These are phyloP conservation scores for Proliferodiscus dingleyae DNA, from an alignment of 2,329 filamentous ascomycete species.

Conservation along the genomic window DNA sequence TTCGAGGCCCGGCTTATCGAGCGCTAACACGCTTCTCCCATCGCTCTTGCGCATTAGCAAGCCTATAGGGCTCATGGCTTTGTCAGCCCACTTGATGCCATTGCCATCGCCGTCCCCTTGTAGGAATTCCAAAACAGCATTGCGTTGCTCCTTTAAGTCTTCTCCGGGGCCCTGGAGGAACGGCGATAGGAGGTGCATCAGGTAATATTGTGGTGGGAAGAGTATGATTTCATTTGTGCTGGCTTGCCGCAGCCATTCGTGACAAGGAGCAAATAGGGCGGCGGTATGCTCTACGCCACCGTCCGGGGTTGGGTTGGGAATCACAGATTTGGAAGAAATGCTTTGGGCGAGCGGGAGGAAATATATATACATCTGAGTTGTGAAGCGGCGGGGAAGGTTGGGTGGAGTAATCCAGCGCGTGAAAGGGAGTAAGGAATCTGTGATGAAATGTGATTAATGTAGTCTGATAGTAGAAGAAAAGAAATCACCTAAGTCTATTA, in stretches of 20 bases:
- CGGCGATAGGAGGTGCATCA: slow-evolving; percentile 54
- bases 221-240: slow-evolving; percentile 66
- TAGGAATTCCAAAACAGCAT: slow-evolving; percentile 51
- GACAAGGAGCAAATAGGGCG: slow-evolving; percentile 68
- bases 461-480: background rate
- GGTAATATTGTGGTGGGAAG: slow-evolving; percentile 84
- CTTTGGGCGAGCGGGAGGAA: slow-evolving; percentile 58
- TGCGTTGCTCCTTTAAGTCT: slow-evolving; percentile 44
- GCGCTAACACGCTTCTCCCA: slow-evolving; percentile 45
- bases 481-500: slow-evolving; percentile 57
- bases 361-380: slow-evolving; percentile 96
- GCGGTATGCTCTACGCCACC: slow-evolving; percentile 64
- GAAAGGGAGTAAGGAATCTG: slow-evolving; percentile 69
- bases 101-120: slow-evolving; percentile 36
- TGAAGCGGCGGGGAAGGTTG: slow-evolving; percentile 70
- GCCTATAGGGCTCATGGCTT: slow-evolving; percentile 53
- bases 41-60: slow-evolving; percentile 47
- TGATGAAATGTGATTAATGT: background rate
- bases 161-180: slow-evolving; percentile 39
- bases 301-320: slow-evolving; percentile 60
- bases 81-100: slow-evolving; percentile 47
- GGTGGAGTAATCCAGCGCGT: slow-evolving; percentile 87
- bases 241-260: slow-evolving; percentile 64
- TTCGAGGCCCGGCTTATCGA: slow-evolving; percentile 56
- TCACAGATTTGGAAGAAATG: slow-evolving; percentile 27